Conservation (phyloP, 140 eudicot genomes). For the Cichorium intybus region DNA sequence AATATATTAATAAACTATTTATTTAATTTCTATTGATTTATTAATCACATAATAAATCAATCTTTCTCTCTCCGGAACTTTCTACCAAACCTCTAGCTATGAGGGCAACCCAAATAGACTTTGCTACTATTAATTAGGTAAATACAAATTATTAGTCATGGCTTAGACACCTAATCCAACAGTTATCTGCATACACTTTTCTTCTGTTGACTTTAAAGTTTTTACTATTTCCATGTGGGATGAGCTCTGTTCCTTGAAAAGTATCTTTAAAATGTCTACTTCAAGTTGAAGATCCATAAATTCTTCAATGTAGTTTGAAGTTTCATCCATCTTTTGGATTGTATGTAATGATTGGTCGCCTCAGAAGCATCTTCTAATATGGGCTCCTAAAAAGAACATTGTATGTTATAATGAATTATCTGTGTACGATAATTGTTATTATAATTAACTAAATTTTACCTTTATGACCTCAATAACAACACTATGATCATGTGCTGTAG, state of each 20-base stretch:
- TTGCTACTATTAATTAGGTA: too few relatives aligned
- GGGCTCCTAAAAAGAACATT: conserved; percentile 53
- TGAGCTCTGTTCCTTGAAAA: conserved; percentile 67
- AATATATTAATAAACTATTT: too few relatives aligned
- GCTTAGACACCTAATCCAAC: too few relatives aligned
- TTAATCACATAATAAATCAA: too few relatives aligned
- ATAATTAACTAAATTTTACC: conserved; percentile 36
- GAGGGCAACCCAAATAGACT: too few relatives aligned
- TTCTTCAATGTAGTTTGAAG: conserved; percentile 48
- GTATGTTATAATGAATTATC: conserved; percentile 2
- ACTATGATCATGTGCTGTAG: too few relatives aligned
- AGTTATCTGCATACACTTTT: conserved; percentile 30
- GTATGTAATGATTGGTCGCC: conserved; percentile 25
- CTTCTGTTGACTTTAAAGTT: conserved; percentile 48
- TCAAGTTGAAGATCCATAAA: conserved; percentile 57
- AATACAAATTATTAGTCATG: too few relatives aligned
- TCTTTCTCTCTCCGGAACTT: too few relatives aligned
- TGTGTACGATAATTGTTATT: conserved; percentile 2
- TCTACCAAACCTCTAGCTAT: too few relatives aligned
- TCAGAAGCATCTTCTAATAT: conserved; percentile 42
- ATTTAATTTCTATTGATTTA: too few relatives aligned
- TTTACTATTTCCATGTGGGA: conserved; percentile 41
- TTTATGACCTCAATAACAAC: conserved; percentile 52
- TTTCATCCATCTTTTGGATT: conserved; percentile 23
- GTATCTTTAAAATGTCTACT: conserved; percentile 69